Base-by-base conservation (phyloP, 768 basidiomycete genomes). In the Tylopilus rubrobrunneus region DNA sequence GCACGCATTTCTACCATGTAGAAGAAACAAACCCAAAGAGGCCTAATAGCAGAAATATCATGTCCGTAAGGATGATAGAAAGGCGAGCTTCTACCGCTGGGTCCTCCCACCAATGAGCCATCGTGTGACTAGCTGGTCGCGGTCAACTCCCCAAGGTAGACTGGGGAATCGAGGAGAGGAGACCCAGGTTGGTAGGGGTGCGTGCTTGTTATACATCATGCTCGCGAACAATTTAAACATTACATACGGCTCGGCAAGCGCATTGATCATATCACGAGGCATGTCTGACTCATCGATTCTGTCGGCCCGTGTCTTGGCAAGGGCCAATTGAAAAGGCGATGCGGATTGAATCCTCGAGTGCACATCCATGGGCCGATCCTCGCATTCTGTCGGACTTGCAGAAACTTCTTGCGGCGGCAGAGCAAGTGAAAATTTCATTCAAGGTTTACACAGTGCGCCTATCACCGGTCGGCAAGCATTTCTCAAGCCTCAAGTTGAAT, bases 51-150 rank as follows among this genome's bases (percentile, higher is more conserved):
- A 62, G 29, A 25, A 63, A 59, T 17, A 31, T 33, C 0, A 50
- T 14, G 28, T 67, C 15, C 17, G 7, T 36, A n/a, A 50, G 34
- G 36, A 46, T 12, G 5, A 21, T 0, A 10, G 6, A 10, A 10
- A 64, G 51, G 1, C 1, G 17, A 23, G 36, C 41, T 11, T 57
- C 56, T 8, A 55, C 45, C 6, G 11, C 12, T 27, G 58, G 58
- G 37, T 65, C 56, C 25, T 58, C 33, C 62, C 57, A 62, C 53
- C 58, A 60, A 7, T 47, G 45, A 33, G 46, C 46, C 66, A 67
- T 64, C 5, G 7, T 47, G 9, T 47, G 9, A 48, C 23, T 31
- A 33, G n/a, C 40, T 19, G 25, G 31, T 10, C 29, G n/a, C 31
- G 11, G 12, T 11, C 29, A n/a, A 31, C 23, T 23, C 23, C 3